Evolutionary conservation across 805 yeast genomes (phyloP), one percentile per base, ranked within the genome.

Genomic region (Suhomyces sp.): DNA sequence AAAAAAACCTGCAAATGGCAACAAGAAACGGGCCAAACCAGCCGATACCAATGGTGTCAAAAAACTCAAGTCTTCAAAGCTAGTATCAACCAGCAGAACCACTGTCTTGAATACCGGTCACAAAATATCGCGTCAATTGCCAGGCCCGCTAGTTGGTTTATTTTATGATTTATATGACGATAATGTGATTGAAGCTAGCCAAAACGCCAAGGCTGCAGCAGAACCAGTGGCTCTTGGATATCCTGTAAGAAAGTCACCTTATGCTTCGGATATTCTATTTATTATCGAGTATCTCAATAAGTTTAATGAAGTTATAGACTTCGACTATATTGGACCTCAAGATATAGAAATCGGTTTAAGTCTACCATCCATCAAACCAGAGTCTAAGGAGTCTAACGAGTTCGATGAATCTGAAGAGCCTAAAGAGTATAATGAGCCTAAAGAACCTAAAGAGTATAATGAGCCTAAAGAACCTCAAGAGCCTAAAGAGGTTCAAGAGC

Each of bases 141-240:
- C 78, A 0, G 78, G 77, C 1, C 78, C 79, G 1, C 57, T 74
- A 44, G 60, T 74, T 3, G 66, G 69, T 0, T 55, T 75, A 25
- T 56, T 61, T 46, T 73, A 68, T 52, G 71, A 68, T 43, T 56
- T 66, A 9, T 74, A 75, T 50, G 78, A 75, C 51, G 77, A 72
- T 13, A 71, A 69, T 55, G 46, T 65, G 9, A 50, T 72, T 40
- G 48, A 50, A 5, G 57, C 58, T 6, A 41, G 58, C 5, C 55
- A 55, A 20, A 57, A 60, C 48, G 10, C 21, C 6, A 20, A 22
- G n/a, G 59, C 62, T 1, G 51, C 59, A 3, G 29, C 56, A 2
- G 72, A 71, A 47, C 49, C 50, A 17, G 45, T 75, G 15, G 77
- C 77, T 0, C 59, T 73, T 7, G 78, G 78, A 1, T 73, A 53